Conservation (phyloP, 2,329 filamentous ascomycete genomes). For the Tolypocladium pustulatum region DNA sequence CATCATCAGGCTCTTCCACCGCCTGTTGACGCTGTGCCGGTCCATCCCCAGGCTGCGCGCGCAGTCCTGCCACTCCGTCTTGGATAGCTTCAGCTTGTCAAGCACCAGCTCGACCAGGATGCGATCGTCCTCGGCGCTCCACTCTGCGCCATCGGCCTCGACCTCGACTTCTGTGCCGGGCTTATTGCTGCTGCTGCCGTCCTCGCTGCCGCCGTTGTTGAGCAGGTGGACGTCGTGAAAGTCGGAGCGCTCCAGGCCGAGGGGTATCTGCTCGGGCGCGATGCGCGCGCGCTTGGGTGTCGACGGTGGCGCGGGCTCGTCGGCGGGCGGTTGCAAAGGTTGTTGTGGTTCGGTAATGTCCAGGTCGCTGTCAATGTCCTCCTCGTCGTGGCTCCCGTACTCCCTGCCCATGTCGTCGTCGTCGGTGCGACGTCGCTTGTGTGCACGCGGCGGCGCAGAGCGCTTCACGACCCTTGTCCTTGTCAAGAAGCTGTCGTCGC, state of each 20-base stretch:
- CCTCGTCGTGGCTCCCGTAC: constrained; percentile 17
- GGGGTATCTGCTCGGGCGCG: constrained; percentile 48
- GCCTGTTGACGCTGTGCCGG: constrained; percentile 41
- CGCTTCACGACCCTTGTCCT: constrained; percentile 44
- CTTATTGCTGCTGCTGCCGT: constrained; percentile 7
- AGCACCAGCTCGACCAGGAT: constrained; percentile 57
- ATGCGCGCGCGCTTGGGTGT: constrained; percentile 53
- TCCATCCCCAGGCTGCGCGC: constrained; percentile 53
- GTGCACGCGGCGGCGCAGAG: constrained; percentile 30
- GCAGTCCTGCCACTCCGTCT: constrained; percentile 58
- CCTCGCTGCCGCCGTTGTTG: constrained; percentile 14
- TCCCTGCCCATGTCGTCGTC: constrained; percentile 36
- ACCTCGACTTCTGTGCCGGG: constrained; percentile 28
- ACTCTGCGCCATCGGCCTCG: constrained; percentile 36
- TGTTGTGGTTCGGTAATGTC: constrained; percentile 15
- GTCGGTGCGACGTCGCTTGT: constrained; percentile 40
- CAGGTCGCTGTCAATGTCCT: constrained; percentile 24
- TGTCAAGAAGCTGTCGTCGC: constrained; percentile 14
- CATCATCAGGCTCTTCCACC: constrained; percentile 54
- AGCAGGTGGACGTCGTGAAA: constrained; percentile 39
- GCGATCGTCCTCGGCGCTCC: constrained; percentile 54
- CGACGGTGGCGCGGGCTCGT: constrained; percentile 24
- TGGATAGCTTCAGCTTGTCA: constrained; percentile 54
- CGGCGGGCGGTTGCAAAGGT: constrained; percentile 8
- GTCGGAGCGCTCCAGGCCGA: constrained; percentile 47